Percentiles rank a stretch among this genome's conserved stretches.
phyloP scores from a whole-genome alignment of 1,284 basidiomycete genomes.

The Cryptococcus sp. region DNA sequence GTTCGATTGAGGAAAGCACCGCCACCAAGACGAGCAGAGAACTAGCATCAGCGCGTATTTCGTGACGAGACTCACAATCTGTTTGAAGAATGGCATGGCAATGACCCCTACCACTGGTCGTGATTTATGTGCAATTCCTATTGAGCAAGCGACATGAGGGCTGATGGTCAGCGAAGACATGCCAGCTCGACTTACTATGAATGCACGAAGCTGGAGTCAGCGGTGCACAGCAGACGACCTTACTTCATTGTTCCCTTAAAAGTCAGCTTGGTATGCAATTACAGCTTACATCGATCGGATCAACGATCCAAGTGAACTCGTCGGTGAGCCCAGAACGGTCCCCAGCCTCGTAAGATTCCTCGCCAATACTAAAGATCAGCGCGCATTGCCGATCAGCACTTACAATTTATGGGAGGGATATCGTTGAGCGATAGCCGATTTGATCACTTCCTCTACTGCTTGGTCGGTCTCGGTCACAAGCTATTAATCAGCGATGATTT shows the following conservation, averaged over 20 bases:
- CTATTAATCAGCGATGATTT: slow-evolving; percentile 24
- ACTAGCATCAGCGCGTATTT: slow-evolving; percentile 55
- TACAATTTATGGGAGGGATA: slow-evolving; percentile 78
- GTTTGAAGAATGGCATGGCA: slow-evolving; percentile 84
- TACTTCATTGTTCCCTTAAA: slow-evolving; percentile 50
- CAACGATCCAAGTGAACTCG: slow-evolving; percentile 55
- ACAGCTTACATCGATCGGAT: slow-evolving; percentile 49
- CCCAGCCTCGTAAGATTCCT: slow-evolving; percentile 72
- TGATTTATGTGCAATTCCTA: slow-evolving; percentile 80
- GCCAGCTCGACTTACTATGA: slow-evolving; percentile 32
- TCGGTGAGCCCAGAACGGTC: slow-evolving; percentile 67
- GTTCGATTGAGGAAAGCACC: slow-evolving; percentile 73
- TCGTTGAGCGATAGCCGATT: slow-evolving; percentile 63
- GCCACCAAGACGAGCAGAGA: slow-evolving; percentile 72
- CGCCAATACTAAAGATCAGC: slow-evolving; percentile 65
- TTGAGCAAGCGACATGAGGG: slow-evolving; percentile 58
- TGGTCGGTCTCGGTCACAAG: slow-evolving; percentile 95
- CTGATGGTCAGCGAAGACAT: slow-evolving; percentile 20
- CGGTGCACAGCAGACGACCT: slow-evolving; percentile 5
- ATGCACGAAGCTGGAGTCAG: slow-evolving; percentile 46
- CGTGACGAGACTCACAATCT: slow-evolving; percentile 59
- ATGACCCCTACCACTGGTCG: slow-evolving; percentile 82
- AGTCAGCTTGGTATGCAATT: slow-evolving; percentile 1
- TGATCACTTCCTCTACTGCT: slow-evolving; percentile 83
- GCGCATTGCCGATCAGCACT: slow-evolving; percentile 1